These are phyloP conservation scores for Beauveria australis DNA, from an alignment of 2,329 filamentous ascomycete genomes.

Conservation along the genomic window DNA sequence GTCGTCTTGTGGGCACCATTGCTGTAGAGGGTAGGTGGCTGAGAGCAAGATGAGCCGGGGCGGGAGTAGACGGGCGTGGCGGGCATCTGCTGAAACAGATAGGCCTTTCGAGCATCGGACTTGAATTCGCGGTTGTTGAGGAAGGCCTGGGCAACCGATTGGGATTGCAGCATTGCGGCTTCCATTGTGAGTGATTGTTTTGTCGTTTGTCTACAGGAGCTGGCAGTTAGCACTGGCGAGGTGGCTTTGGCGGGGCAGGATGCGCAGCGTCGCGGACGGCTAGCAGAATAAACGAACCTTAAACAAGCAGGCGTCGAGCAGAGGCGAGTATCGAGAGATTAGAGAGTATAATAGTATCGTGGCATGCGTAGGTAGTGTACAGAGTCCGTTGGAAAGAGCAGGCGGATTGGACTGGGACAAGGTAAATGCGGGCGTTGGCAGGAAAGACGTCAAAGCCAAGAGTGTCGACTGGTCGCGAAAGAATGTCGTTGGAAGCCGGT, in stretches of 20 bases:
- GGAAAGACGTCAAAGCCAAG: neutral
- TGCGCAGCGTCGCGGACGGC: neutral
- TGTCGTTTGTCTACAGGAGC: slow-evolving; percentile 23
- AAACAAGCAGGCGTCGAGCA: neutral
- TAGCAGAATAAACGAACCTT: neutral
- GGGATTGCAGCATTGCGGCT: slow-evolving; percentile 44
- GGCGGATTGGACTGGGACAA: neutral
- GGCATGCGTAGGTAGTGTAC: slow-evolving; percentile 12
- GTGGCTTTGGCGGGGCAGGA: neutral
- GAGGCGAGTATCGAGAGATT: slow-evolving; percentile 4
- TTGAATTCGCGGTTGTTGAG: slow-evolving; percentile 77
- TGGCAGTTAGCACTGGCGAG: slow-evolving; percentile 13
- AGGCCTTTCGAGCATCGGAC: slow-evolving; percentile 63
- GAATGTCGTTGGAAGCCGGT: slow-evolving; percentile 3
- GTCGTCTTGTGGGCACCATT: slow-evolving; percentile 65
- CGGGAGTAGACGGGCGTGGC: slow-evolving; percentile 57
- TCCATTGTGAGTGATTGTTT: slow-evolving; percentile 49
- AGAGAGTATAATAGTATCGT: slow-evolving; percentile 10
- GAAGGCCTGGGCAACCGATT: slow-evolving; percentile 69
- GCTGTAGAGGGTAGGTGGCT: slow-evolving; percentile 49
- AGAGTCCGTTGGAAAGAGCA: neutral
- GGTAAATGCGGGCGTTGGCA: neutral
- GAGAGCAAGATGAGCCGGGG: slow-evolving; percentile 58
- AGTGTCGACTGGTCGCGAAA: neutral
- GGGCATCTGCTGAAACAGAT: slow-evolving; percentile 56